Percentiles rank a stretch among this genome's conserved stretches.
phyloP scores from a whole-genome alignment of 2,329 filamentous ascomycete species.

The Xylaria sp. region DNA sequence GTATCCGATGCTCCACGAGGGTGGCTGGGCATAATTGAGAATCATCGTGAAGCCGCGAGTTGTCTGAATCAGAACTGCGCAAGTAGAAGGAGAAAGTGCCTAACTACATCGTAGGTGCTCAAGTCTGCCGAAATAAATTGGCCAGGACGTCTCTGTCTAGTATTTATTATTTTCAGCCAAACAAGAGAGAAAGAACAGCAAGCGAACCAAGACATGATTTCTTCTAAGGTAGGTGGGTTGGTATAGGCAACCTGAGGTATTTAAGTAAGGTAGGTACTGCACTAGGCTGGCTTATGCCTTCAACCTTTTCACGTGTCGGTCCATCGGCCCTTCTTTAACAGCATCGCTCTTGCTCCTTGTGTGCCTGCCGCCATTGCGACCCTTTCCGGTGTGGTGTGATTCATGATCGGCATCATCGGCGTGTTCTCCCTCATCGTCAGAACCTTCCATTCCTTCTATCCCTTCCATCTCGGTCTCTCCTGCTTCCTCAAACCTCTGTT shows the following conservation, averaged over 20 bases:
- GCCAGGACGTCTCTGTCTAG: too few species aligned
- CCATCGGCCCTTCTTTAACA: constrained; percentile 49
- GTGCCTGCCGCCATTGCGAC: constrained; percentile 37
- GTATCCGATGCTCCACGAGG: neutral
- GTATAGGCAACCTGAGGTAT: neutral
- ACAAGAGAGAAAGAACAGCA: constrained; percentile 2
- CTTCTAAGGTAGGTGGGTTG: neutral
- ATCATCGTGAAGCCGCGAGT: constrained; percentile 2
- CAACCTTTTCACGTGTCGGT: constrained; percentile 49
- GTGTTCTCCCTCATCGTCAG: constrained; percentile 44
- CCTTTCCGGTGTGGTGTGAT: constrained; percentile 14
- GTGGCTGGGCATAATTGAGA: too few species aligned
- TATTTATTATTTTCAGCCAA: neutral
- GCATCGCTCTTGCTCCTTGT: constrained; percentile 35
- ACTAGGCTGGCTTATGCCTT: constrained; percentile 34
- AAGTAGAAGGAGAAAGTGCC: neutral
- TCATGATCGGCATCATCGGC: constrained; percentile 37
- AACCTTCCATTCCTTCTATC: constrained; percentile 50
- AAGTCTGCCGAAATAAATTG: neutral
- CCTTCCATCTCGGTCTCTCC: constrained; percentile 57
- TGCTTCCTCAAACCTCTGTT: constrained; percentile 56
- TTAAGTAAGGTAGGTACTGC: neutral
- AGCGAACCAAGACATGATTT: neutral
- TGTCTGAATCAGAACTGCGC: neutral
- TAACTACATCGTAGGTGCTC: neutral